These are phyloP conservation scores for Lachnellula willkommii DNA, from an alignment of 2,329 filamentous ascomycete species.

Conservation along the genomic window DNA sequence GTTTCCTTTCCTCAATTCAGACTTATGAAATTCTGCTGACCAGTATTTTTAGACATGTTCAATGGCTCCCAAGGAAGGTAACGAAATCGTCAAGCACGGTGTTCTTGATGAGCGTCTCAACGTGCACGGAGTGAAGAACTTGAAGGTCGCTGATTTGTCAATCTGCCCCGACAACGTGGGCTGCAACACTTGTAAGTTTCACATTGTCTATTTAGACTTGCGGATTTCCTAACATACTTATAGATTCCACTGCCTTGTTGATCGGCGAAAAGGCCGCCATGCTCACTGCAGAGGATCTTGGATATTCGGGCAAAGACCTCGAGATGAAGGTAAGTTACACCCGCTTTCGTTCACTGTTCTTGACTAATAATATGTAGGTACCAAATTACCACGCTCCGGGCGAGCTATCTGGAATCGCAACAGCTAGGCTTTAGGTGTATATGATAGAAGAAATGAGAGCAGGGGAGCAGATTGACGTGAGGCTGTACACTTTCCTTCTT, in stretches of 20 bases:
- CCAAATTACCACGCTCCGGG: constrained; percentile 56
- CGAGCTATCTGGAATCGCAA: constrained; percentile 31
- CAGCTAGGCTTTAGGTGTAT: constrained; percentile 16
- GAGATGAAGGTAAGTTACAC: constrained; percentile 61
- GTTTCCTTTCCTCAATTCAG: constrained; percentile 12
- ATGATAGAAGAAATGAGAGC: not conserved
- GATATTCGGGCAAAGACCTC: constrained; percentile 53
- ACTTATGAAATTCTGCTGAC: not conserved
- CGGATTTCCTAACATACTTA: constrained; percentile 40
- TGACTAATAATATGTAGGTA: constrained; percentile 27
- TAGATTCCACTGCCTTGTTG: constrained; percentile 44
- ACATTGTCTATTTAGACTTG: not conserved
- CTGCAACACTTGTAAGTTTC: constrained; percentile 37
- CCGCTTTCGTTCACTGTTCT: not conserved
- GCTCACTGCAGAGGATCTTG: constrained; percentile 37
- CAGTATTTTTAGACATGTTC: constrained; percentile 38
- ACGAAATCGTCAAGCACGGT: constrained; percentile 63
- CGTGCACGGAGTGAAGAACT: constrained; percentile 36
- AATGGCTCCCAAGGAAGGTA: constrained; percentile 44
- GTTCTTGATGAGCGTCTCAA: constrained; percentile 36
- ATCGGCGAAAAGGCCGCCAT: constrained; percentile 39
- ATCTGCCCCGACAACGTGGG: constrained; percentile 36
- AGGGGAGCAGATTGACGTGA: not conserved
- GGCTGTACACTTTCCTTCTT: not conserved
- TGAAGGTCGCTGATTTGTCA: constrained; percentile 41